Evolutionary conservation across 441 rosid species (phyloP).

Genomic region (Euphorbia schlechtendalii): DNA sequence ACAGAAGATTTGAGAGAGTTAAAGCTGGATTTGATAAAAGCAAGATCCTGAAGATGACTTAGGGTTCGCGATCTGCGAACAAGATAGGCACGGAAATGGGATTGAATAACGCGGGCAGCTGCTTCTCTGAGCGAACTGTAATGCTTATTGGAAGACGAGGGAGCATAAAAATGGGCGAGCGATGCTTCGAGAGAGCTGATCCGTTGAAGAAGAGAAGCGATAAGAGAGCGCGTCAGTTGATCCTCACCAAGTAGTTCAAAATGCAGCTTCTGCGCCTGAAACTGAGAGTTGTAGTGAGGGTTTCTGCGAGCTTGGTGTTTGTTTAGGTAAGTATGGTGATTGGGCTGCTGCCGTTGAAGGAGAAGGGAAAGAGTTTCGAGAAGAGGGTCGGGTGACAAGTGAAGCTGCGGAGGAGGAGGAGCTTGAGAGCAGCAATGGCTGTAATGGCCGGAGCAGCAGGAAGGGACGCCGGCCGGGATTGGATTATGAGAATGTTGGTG

Average conservation of each 20-base stretch:
- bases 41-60: constrained; percentile 71
- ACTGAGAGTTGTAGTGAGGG: constrained; percentile 11
- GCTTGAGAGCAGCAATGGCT: constrained; percentile 9
- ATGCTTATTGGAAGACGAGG: constrained; percentile 16
- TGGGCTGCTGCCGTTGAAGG: constrained; percentile 29
- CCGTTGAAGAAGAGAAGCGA: constrained; percentile 62
- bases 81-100: constrained; percentile 69
- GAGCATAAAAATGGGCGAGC: constrained; percentile 34
- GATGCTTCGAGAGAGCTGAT: constrained; percentile 68
- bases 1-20: constrained; percentile 53
- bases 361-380: constrained; percentile 40
- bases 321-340: constrained; percentile 16
- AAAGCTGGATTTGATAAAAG: constrained; percentile 56
- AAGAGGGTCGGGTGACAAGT: constrained; percentile 35
- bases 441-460: constrained; percentile 10
- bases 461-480: neutral
- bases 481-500: constrained; percentile 25
- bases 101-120: constrained; percentile 82
- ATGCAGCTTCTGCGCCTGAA: constrained; percentile 12
- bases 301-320: constrained; percentile 6
- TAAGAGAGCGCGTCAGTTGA: constrained; percentile 22
- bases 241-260: constrained; percentile 14
- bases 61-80: constrained; percentile 74
- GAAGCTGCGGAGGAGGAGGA: constrained; percentile 7
- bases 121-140: constrained; percentile 45